Evolutionary conservation across 169 alveolate species (phyloP), one percentile per base, ranked within the genome.

Genomic region (Plasmodium billcollinsi): DNA sequence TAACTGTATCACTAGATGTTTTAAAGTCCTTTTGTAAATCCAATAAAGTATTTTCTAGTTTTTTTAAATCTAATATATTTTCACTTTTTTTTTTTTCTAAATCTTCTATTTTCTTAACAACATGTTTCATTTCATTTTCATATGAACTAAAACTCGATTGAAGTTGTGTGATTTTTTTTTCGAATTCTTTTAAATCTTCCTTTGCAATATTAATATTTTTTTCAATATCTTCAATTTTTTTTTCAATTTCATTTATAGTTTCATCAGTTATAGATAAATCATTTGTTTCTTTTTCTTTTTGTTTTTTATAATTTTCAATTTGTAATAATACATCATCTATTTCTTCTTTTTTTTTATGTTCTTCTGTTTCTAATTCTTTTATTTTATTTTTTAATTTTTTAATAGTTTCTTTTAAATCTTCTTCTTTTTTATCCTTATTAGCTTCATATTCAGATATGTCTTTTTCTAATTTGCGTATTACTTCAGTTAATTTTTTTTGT

Each of bases 1-100:
- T 83, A 2, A 69, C 85, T 39, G 91, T 83, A 11, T 85, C 89
- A 67, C 90, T 93, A 50, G 75, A 93, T 74, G 70, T 58, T 90
- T 88, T 90, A 49, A 61, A 76, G 91, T 94, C 95, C 74, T 90
- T 78, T 63, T 93, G 91, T 78, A 88, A 93, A 52, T 72, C 95
- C 1, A 78, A 90, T 73, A 88, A 71, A 3, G 80, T 78, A 88
- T 88, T 93, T 69, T 90, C 94, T 59, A 90, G 74, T 69, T 86
- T 89, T 63, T 90, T 95, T 75, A 85, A 63, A 14, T 91, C 72
- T 39, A 92, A 89, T 62, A 88, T 89, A 56, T 88, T 78, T 54
- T 93, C 90, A 63, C 88, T 88, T 50, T 91, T 85, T 29, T 66
- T 95, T 50, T 89, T 80, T 61, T 93, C 88, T 29, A 93, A 65